A percentile compares a stretch with the other conserved stretches of the same genome.
phyloP scores from a whole-genome alignment of 2,329 filamentous ascomycete genomes.

The Talaromyces sp. region DNA sequence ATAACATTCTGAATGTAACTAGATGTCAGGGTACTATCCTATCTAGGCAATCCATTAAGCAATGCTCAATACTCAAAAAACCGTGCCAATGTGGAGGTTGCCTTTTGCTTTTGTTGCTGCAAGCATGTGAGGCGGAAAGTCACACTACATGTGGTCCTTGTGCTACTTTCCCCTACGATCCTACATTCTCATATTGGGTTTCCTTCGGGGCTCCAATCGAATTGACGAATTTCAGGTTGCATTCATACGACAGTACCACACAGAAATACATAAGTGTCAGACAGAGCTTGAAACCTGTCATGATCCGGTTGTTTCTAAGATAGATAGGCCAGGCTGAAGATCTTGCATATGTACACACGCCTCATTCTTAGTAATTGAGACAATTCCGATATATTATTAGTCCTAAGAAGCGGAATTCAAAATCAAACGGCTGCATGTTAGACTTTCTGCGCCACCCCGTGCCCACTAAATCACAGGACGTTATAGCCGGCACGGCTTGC shows the following conservation, averaged over 20 bases:
- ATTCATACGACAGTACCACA: not conserved
- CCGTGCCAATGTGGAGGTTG: not conserved
- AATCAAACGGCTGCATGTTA: not conserved
- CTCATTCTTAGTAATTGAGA: not conserved
- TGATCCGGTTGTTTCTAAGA: not conserved
- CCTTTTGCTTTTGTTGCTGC: not conserved
- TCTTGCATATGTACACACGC: not conserved
- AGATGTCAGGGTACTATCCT: not conserved
- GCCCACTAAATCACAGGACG: not conserved
- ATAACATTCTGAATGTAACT: not conserved
- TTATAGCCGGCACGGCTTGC: not conserved
- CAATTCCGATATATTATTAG: not conserved
- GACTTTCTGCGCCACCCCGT: not conserved
- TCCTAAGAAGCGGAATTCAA: not conserved
- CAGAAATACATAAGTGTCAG: not conserved
- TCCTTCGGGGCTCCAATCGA: not conserved
- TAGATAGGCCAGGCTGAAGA: not conserved
- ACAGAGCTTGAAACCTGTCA: not conserved
- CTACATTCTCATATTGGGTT: not conserved
- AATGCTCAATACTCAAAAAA: not conserved
- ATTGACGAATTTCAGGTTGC: not conserved
- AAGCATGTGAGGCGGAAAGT: not conserved
- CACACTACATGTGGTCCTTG: not conserved
- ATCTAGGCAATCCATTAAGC: not conserved
- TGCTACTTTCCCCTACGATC: not conserved